Evolutionary conservation across 2,329 filamentous ascomycete genomes (phyloP).

Genomic region (Calonectria hawksworthii): DNA sequence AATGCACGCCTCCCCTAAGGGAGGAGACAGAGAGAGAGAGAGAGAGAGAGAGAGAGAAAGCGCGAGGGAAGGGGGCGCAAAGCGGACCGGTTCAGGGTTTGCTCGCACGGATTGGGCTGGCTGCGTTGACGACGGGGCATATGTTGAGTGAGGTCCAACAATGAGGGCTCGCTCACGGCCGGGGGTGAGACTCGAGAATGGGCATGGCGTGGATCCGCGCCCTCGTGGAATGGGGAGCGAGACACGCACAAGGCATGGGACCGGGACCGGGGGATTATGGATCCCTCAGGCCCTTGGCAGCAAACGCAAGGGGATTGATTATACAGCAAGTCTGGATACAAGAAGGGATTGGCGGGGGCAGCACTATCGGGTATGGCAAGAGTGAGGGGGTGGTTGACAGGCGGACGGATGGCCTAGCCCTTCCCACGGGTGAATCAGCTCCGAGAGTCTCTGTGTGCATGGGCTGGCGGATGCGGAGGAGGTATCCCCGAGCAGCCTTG

Average conservation of each 20-base stretch:
- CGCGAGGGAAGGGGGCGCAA: background rate
- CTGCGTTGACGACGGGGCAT: constrained; percentile 5
- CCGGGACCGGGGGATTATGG: background rate
- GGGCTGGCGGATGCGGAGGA: background rate
- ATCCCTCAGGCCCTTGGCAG: background rate
- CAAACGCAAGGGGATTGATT: background rate
- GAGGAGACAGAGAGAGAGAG: background rate
- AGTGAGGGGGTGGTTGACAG: background rate
- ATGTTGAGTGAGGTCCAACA: background rate
- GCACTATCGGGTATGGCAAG: background rate
- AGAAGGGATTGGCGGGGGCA: background rate
- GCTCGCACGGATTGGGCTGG: background rate
- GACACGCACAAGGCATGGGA: background rate
- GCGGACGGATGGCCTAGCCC: background rate
- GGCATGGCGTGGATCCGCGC: constrained; percentile 4
- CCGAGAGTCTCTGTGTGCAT: background rate
- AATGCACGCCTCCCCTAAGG: background rate
- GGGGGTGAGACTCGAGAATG: constrained; percentile 3
- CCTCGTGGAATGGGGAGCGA: background rate
- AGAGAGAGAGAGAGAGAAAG: background rate
- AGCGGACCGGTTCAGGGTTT: background rate
- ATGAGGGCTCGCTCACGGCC: background rate
- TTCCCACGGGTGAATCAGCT: background rate
- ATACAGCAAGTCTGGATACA: background rate
- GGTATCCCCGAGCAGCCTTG: background rate